Evolutionary conservation across 73 alveolate species (phyloP).

Genomic region (Paramecium primaurelia): DNA sequence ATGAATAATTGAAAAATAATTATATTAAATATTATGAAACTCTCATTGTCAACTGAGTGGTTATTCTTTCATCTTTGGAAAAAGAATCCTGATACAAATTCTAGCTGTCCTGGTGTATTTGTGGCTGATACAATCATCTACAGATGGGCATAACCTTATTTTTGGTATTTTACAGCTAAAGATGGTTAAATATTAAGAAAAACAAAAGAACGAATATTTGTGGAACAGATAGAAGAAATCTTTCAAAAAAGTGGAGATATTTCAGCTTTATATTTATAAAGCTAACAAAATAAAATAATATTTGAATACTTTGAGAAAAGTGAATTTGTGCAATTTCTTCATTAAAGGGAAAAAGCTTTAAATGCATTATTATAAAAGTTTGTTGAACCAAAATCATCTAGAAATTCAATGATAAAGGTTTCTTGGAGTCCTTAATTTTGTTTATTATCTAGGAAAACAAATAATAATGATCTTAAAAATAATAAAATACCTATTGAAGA

Average conservation of each 20-base stretch:
- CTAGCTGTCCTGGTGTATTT: conserved; percentile 62
- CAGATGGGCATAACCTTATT: conserved; percentile 83
- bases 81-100: conserved; percentile 61
- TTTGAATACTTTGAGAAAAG: conserved; percentile 77
- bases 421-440: conserved; percentile 85
- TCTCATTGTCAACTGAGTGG: conserved; percentile 74
- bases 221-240: conserved; percentile 73
- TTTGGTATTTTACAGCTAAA: conserved; percentile 83
- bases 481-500: conserved; percentile 72
- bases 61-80: conserved; percentile 70
- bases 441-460: conserved; percentile 76
- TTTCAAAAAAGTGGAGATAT: conserved; percentile 72
- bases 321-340: conserved; percentile 69
- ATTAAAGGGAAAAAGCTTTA: conserved; percentile 76
- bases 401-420: conserved; percentile 78
- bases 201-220: conserved; percentile 75
- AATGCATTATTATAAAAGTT: conserved; percentile 78
- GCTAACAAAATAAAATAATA: conserved; percentile 62
- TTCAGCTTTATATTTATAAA: conserved; percentile 67
- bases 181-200: conserved; percentile 82
- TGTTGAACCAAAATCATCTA: conserved; percentile 75
- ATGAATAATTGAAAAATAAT: neutral
- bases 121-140: conserved; percentile 81
- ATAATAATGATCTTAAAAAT: conserved; percentile 65
- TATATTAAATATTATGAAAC: conserved; percentile 56